Conservation (phyloP, 169 alveolate species). For the Babesia bigemina region DNA sequence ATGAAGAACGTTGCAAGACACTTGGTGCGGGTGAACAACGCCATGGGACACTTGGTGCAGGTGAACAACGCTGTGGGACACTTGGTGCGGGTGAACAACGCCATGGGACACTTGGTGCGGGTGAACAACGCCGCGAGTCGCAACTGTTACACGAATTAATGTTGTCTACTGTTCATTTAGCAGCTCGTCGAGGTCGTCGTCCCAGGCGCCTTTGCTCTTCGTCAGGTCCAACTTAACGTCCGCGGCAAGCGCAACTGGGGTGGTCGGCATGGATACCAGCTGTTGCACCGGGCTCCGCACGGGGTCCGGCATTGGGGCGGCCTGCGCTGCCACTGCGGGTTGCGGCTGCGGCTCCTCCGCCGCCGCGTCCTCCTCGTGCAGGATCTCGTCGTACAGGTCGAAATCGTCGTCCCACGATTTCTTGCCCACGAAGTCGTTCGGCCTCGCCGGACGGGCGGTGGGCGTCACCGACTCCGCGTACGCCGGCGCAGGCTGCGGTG, state of each 20-base stretch:
- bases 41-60: no score
- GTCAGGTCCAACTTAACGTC: conserved; percentile 16
- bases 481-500: neutral
- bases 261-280: neutral
- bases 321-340: neutral
- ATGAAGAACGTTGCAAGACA: no score
- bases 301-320: neutral
- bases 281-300: neutral
- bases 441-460: neutral
- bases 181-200: conserved; percentile 32
- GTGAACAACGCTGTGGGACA: no score
- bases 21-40: no score
- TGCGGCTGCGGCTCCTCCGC: neutral
- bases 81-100: no score
- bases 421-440: neutral
- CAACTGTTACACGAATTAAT: neutral
- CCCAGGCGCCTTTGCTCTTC: conserved; percentile 27
- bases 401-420: conserved; percentile 46
- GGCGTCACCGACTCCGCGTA: neutral
- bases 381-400: conserved; percentile 57
- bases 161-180: conserved; percentile 18
- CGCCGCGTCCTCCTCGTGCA: neutral
- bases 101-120: no score
- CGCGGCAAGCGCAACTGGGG: neutral
- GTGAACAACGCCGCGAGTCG: neutral